Base-by-base conservation (phyloP, 2,329 filamentous ascomycete genomes). In the Didymella exigua region DNA sequence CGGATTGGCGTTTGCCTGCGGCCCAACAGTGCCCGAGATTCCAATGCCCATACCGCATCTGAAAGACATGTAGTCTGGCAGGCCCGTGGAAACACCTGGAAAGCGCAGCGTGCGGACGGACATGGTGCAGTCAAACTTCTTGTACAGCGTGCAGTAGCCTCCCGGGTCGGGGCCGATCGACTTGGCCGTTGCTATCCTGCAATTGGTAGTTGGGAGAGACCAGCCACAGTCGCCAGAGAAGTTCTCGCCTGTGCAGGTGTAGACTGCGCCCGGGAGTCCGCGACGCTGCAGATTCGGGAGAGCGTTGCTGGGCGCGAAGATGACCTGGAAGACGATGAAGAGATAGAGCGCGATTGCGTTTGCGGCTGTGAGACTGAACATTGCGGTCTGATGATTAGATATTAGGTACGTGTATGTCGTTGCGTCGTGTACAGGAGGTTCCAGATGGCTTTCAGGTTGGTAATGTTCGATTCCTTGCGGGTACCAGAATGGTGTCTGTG, bases 211-310 rank as follows among this genome's bases (percentile, higher is more conserved):
- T 14, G 68, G 68, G 1, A 58, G 37, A 2, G 58, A 62, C 71
- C 71, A 74, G 43, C 58, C 62, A 54, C 71, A 74, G 51, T 61
- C 33, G 13, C 67, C 69, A 11, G 54, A 43, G 44, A 73, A 74
- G 34, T 73, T 65, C 24, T 54, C 36, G 10, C 41, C 54, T 6
- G 63, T 63, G 59, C 71, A 74, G 11, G 67, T 66, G 59, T 73
- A 74, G 18, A 73, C 68, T 19, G 69, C 71, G 21, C 71, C 71
- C 16, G 71, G 68, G 19, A 74, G 70, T n/a, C 69, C 70, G 30
- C 70, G 70, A 9, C 61, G 62, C 16, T 63, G 58, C 16, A 70
- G 49, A 14, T 26, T 58, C n/a, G 54, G 61, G 14, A 44, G 54
- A 13, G 60, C 61, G 14, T 61, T 34, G 24, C 31, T 43, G 26